These are phyloP conservation scores for Mortierella sp. DNA, from an alignment of 371 early-diverging fungal genomes.

Conservation along the genomic window DNA sequence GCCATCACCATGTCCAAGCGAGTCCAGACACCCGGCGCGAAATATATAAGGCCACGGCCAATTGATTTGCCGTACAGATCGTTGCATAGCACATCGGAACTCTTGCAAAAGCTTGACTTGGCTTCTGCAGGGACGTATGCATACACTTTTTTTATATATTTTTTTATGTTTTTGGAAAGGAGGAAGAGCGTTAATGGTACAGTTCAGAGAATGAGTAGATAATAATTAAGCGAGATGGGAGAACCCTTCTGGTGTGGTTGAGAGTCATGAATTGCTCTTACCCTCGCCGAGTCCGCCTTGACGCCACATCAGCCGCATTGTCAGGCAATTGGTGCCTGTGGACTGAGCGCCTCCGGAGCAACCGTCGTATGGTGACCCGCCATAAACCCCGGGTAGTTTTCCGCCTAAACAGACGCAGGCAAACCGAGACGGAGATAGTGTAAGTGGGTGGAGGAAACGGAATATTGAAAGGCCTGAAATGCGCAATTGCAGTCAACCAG, in stretches of 20 bases:
- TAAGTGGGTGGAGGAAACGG: no score
- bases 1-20: slow-evolving; percentile 60
- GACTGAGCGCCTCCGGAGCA: slow-evolving; percentile 64
- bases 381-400: slow-evolving; percentile 50
- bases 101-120: slow-evolving; percentile 51
- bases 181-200: background rate
- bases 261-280: slow-evolving; percentile 24
- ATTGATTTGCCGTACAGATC: slow-evolving; percentile 63
- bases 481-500: background rate
- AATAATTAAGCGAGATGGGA: background rate
- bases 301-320: slow-evolving; percentile 66
- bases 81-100: slow-evolving; percentile 55
- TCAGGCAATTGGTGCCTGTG: slow-evolving; percentile 58
- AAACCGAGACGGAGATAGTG: no score
- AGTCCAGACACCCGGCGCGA: slow-evolving; percentile 57
- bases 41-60: slow-evolving; percentile 60
- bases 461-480: background rate
- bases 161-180: no score
- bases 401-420: slow-evolving; percentile 22
- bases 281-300: slow-evolving; percentile 52
- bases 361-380: slow-evolving; percentile 56
- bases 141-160: slow-evolving; percentile 45
- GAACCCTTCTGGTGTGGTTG: no score
- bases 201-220: background rate
- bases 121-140: slow-evolving; percentile 58